Conservation (phyloP, 768 basidiomycete genomes). For the Tylopilus intermedius region DNA sequence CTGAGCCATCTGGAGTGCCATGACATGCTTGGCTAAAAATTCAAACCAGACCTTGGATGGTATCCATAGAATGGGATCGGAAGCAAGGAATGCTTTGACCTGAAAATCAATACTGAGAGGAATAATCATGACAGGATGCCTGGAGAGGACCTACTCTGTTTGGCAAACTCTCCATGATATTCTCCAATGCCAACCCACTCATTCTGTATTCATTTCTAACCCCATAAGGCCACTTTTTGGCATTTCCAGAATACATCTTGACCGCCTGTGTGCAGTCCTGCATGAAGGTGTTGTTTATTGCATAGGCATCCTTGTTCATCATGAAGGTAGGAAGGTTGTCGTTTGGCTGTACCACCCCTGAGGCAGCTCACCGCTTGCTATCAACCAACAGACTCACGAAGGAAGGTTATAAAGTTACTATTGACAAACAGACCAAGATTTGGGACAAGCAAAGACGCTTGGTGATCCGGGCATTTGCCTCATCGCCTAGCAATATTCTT, state of each 20-base stretch:
- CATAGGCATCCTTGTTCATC: constrained; percentile 1
- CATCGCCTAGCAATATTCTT: no score
- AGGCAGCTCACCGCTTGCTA: no score
- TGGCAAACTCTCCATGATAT: not conserved
- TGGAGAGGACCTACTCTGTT: not conserved
- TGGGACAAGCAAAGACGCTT: no score
- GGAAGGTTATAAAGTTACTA: no score
- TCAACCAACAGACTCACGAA: no score
- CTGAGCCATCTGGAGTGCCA: not conserved
- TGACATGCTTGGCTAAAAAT: not conserved
- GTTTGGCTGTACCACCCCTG: not conserved
- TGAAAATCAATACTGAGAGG: not conserved
- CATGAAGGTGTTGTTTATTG: not conserved
- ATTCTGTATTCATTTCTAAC: constrained; percentile 2
- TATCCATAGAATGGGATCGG: constrained; percentile 2
- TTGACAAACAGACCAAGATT: no score
- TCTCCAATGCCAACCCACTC: not conserved
- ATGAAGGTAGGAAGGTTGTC: not conserved
- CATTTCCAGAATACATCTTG: not conserved
- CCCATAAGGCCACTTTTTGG: constrained; percentile 3
- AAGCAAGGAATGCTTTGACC: not conserved
- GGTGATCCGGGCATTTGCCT: no score
- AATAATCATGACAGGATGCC: no score
- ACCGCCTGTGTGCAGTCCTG: not conserved
- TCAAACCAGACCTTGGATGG: constrained; percentile 7